Evolutionary conservation across 2,329 filamentous ascomycete genomes (phyloP), one percentile per base, ranked within the genome.

Genomic region (Epichloe glyceriae): DNA sequence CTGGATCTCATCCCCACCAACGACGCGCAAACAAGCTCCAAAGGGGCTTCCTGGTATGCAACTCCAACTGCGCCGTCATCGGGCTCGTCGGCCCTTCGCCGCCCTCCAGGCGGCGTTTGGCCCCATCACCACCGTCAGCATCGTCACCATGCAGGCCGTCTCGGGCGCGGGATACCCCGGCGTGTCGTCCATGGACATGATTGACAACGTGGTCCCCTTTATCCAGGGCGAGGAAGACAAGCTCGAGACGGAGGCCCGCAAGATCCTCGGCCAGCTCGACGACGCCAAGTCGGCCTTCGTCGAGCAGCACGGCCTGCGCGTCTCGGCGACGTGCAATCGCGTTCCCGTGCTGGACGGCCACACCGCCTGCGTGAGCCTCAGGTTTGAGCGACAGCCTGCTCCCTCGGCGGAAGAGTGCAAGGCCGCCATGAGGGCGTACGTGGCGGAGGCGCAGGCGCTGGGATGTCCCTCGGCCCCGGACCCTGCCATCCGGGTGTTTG

Each of bases 11-110:
- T 97, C 64, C 84, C n/a, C 83, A 94, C 69, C 91, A 97, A 72
- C 79, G 87, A 55, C 75, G 80, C 63, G 76, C 85, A 42, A 80
- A 86, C 66, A 73, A 73, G 30, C 75, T 95, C 43, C 73, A 85
- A 55, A 89, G 86, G 70, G 93, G 93, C 22, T 95, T 97, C 73
- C 73, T 97, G 38, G 88, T 96, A 54, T 97, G 91, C 78, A 97
- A 97, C 74, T 95, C 88, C 57, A 97, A 97, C 73, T 98, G 93
- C 71, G 91, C 91, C 51, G 91, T 96, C 62, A 95, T 97, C 61
- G 91, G 91, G 46, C 81, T 97, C 52, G 91, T 96, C 54, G 94
- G 95, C 56, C 93, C 22, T 91, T 96, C 63, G 89, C 89, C 11
- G 91, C 91, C 15, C 80, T 97, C 37, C 86, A 95, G 67, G 80